Conservation (phyloP, 441 rosid genomes). For the Metrosideros polymorpha region DNA sequence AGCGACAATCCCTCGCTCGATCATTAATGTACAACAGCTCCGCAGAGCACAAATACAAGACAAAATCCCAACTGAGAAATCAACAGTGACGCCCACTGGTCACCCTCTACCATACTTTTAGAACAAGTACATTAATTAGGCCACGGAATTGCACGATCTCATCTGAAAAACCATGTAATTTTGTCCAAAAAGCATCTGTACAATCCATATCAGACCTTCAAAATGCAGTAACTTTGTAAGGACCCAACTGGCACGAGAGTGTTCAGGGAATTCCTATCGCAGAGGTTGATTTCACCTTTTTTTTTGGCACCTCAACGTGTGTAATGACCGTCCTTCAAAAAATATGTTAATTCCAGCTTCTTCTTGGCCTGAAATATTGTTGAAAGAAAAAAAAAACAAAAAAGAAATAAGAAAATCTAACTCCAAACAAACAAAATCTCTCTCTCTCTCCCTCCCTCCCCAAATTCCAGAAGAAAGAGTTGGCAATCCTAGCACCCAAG, state of each 20-base stretch:
- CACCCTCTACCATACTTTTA: background rate
- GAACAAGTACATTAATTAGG: background rate
- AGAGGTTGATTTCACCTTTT: constrained; percentile 18
- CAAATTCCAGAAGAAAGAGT: background rate
- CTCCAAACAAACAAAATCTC: constrained; percentile 4
- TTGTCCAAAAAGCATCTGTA: background rate
- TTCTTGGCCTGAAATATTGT: constrained; percentile 81
- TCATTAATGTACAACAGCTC: background rate
- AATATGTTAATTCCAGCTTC: constrained; percentile 64
- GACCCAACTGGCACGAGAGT: constrained; percentile 5
- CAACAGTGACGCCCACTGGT: background rate
- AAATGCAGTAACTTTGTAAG: background rate
- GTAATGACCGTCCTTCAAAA: constrained; percentile 19
- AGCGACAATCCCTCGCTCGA: background rate
- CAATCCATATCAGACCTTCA: background rate
- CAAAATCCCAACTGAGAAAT: background rate
- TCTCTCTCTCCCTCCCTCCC: background rate
- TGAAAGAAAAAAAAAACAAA: constrained; percentile 18
- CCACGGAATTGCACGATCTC: background rate
- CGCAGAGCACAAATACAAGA: background rate
- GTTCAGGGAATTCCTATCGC: constrained; percentile 24
- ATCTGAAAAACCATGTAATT: background rate
- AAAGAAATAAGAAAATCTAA: constrained; percentile 33
- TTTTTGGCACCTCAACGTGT: constrained; percentile 14
- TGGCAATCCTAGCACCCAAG: background rate